Base-by-base conservation (phyloP, 495 filamentous ascomycete species). In the Pyrenula aspistea region DNA sequence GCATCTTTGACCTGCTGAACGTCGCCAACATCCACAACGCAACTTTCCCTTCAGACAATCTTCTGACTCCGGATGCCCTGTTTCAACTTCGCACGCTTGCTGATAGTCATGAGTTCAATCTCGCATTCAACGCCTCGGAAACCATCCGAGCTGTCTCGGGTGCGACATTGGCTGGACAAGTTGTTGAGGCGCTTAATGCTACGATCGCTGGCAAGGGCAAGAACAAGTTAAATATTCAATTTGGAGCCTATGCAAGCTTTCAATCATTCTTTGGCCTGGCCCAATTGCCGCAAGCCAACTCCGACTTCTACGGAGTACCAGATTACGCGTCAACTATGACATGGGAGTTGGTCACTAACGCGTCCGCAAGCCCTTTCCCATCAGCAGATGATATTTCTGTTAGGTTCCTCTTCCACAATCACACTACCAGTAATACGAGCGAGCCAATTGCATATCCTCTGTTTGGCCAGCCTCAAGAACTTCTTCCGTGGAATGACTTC, bases 1-100 rank as follows among this genome's bases (percentile, higher is more conserved):
- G 74, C 55, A 85, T 82, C 62, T 82, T 70, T 63, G 78, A 82
- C 62, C 72, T 77, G 55, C 63, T 82, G 36, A 80, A 82, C 54
- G 78, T 81, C 49, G 78, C 71, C 51, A 59, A 25, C 12, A 81
- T 82, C 56, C 77, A 82, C 66, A 82, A 82, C 64, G 59, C 69
- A 15, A 68, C 70, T 56, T 68, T 72, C 59, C 61, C 71, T 8
- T 61, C 66, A 42, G 57, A 60, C 60, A 53, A 57, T 12, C 58
- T 68, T n/a, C 56, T 74, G 53, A 74, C 74, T 1, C 56, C 65
- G 24, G 63, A 63, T 1, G 62, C 62, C 25, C 64, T 72, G 47
- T 51, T 60, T 52, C 72, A 78, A 56, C 60, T 78, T 25, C 65
- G 71, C 51, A 62, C 66, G 2, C 70, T 81, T 22, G 78, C 78